These are phyloP conservation scores for Carallia pectinifolia DNA, from an alignment of 345 rosid species.

Conservation along the genomic window DNA sequence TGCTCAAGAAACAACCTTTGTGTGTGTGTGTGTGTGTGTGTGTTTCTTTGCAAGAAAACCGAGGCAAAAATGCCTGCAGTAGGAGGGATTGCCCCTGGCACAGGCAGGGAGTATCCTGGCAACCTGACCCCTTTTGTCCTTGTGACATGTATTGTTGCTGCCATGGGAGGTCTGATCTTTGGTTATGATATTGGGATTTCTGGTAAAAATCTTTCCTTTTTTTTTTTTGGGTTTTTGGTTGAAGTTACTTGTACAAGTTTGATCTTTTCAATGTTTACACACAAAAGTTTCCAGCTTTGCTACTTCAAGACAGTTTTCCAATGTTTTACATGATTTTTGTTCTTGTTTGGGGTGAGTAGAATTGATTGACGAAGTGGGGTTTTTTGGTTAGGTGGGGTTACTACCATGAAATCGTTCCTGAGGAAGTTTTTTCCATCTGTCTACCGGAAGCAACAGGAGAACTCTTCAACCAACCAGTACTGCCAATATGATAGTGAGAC, in stretches of 20 bases:
- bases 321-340: no score
- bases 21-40: no score
- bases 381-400: constrained; percentile 72
- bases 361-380: not conserved
- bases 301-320: no score
- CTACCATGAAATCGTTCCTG: constrained; percentile 75
- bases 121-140: constrained; percentile 77
- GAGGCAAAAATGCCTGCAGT: constrained; percentile 21
- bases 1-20: no score
- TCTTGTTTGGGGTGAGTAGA: not conserved
- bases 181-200: constrained; percentile 97
- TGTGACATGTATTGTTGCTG: constrained; percentile 90
- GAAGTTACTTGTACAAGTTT: not conserved
- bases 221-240: not conserved
- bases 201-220: constrained; percentile 35
- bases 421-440: constrained; percentile 71
- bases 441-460: constrained; percentile 44
- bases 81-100: constrained; percentile 35
- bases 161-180: constrained; percentile 98
- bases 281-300: no score
- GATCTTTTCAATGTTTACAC: no score
- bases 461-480: constrained; percentile 58
- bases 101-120: constrained; percentile 70
- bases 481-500: constrained; percentile 72
- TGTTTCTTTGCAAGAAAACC: no score